Evolutionary conservation across 2,329 filamentous ascomycete genomes (phyloP), one percentile per base, ranked within the genome.

Genomic region (Zymoseptoria brevis): DNA sequence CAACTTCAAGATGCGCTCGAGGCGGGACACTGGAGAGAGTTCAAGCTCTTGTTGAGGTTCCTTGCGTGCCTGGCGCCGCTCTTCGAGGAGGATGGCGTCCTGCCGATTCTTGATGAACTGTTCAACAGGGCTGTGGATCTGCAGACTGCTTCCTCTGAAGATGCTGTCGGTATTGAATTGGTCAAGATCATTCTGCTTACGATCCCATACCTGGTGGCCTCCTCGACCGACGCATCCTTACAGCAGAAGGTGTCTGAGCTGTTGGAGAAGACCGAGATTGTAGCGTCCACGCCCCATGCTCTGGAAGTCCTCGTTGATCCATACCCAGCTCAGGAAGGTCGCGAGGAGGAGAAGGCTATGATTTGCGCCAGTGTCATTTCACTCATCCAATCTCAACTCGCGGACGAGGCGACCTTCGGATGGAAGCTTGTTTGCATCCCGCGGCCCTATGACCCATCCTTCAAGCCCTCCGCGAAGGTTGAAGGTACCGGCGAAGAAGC

Each of bases 111-210:
- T 55, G 89, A 96, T 66, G 90, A 96, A 74, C 81, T 99, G n/a
- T 96, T 97, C 72, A 85, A 83, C 60, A 85, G 90, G 56, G 92
- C 94, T n/a, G 90, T 91, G 8, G 91, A 96, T 73, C 79, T 96
- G 62, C 93, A 97, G 78, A 96, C 90, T 48, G 88, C 89, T 7
- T 95, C 90, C 68, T 92, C 89, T 16, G 93, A 96, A 69, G 93
- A 97, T 76, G 90, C 83, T 50, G 76, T 87, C 54, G 84, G 85
- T 19, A 76, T 95, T 50, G 94, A 97, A 76, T 83, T 99, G 35
- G 91, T 96, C 73, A 97, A 96, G 76, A 92, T 96, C 67, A 96
- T 99, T 65, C 84, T 97, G 51, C 84, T 96, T 54, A 96, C 93
- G 0, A 88, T 99, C 60, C 93, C 94, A 0, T 99, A 97, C 73